These are phyloP conservation scores for Purpureocillium lavendulum DNA, from an alignment of 2,329 filamentous ascomycete species.

Conservation along the genomic window DNA sequence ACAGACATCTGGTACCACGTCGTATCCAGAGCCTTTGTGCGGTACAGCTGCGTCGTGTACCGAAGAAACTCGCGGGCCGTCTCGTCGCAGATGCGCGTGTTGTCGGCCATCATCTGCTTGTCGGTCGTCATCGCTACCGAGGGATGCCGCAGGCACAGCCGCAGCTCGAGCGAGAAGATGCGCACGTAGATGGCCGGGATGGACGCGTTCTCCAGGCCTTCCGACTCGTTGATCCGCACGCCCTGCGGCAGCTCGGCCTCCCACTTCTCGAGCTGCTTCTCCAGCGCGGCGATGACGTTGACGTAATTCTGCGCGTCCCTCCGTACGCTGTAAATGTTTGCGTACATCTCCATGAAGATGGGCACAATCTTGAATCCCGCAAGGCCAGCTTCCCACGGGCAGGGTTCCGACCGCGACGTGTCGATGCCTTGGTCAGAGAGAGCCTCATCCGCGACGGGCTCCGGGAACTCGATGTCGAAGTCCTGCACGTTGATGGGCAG, in stretches of 20 bases:
- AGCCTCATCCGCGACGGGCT: slow-evolving; percentile 62
- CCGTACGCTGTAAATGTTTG: slow-evolving; percentile 64
- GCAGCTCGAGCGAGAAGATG: slow-evolving; percentile 47
- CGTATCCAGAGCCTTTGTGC: slow-evolving; percentile 62
- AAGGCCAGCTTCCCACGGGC: slow-evolving; percentile 59
- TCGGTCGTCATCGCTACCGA: slow-evolving; percentile 50
- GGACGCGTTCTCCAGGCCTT: slow-evolving; percentile 31
- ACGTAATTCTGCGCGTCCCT: slow-evolving; percentile 56
- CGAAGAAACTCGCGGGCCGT: slow-evolving; percentile 56
- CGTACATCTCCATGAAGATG: slow-evolving; percentile 65
- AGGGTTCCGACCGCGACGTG: slow-evolving; percentile 45
- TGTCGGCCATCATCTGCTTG: slow-evolving; percentile 47
- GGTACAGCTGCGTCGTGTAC: slow-evolving; percentile 49
- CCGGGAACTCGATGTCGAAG: slow-evolving; percentile 70
- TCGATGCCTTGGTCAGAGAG: slow-evolving; percentile 58
- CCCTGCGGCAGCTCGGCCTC: slow-evolving; percentile 54
- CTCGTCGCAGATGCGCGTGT: slow-evolving; percentile 58
- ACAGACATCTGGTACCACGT: slow-evolving; percentile 70
- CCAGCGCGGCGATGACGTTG: slow-evolving; percentile 53
- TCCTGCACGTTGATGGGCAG: slow-evolving; percentile 68
- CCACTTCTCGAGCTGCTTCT: slow-evolving; percentile 56
- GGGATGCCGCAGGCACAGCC: slow-evolving; percentile 52
- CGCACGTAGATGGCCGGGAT: slow-evolving; percentile 47
- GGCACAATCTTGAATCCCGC: slow-evolving; percentile 56
- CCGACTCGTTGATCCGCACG: slow-evolving; percentile 38